Evolutionary conservation across 2,329 filamentous ascomycete genomes (phyloP), one percentile per base, ranked within the genome.

Genomic region (Dactylellina cionopaga): DNA sequence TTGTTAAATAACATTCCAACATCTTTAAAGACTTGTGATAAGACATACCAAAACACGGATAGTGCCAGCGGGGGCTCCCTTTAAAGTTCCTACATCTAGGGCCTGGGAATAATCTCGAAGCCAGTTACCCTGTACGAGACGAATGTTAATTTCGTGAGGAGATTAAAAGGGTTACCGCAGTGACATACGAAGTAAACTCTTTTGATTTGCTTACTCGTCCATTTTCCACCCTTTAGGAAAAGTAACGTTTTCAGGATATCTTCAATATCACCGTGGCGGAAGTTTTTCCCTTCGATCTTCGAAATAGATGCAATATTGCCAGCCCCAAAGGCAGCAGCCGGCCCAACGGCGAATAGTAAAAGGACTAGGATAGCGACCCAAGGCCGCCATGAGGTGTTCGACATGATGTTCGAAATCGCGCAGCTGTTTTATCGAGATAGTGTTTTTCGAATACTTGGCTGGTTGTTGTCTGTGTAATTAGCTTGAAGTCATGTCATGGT

Each of bases 61-160:
- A 2, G 91, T 92, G 35, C 89, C 88, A 31, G 90, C 89, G 74
- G 90, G 91, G 70, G 92, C 88, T 71, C 88, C 89, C 81, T 92
- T 93, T 74, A 95, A 80, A 71, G 89, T 92, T 51, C 90, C 90
- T 3, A 93, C 89, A 78, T 94, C 91, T 80, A 94, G 85, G 33
- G 91, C 91, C 78, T 94, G 91, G 10, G 90, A 92, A 80, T 95
- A 95, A 81, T 94, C 91, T 71, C 91, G 86, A 39, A 94, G 83
- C 91, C 91, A 95, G 80, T 95, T 95, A 66, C 91, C 91, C 79
- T 78, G 52, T 22, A 46, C 1, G 9, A 22, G 13, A 55, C 19
- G n/a, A 5, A 19, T 29, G 24, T 58, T 22, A 72, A 17, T 11
- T 17, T 25, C 2, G 13, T 27, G 24, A 37, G 35, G 6, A 10